Percentiles rank a stretch among this genome's conserved stretches.
These are phyloP conservation scores for Dysphania ambrosioides DNA, from an alignment of 148 eudicot species.

Conservation along the genomic window DNA sequence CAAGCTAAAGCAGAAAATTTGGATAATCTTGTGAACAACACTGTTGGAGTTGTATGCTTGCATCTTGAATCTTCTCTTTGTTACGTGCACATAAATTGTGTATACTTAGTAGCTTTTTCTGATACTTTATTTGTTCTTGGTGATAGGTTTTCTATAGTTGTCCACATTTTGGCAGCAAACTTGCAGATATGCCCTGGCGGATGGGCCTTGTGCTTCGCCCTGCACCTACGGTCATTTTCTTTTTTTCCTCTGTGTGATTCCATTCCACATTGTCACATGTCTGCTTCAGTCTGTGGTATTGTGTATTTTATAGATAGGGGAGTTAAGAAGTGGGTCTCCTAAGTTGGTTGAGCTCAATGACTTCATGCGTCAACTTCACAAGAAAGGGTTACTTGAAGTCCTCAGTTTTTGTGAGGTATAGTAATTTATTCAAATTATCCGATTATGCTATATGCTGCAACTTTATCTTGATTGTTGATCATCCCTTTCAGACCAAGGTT, in stretches of 20 bases:
- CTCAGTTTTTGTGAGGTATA: constrained; percentile 98
- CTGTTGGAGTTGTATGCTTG: constrained; percentile 73
- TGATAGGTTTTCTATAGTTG: constrained; percentile 92
- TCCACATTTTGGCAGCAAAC: constrained; percentile 97
- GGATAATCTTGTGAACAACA: constrained; percentile 66
- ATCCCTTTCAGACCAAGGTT: constrained; percentile 76
- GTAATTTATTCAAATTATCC: background rate
- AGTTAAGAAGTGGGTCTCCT: constrained; percentile 96
- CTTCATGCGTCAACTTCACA: constrained; percentile 72
- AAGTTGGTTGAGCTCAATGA: constrained; percentile 87
- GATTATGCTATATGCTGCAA: background rate
- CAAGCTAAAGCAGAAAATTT: constrained; percentile 75
- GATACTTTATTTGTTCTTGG: constrained; percentile 19
- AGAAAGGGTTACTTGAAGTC: constrained; percentile 72
- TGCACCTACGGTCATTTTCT: constrained; percentile 66
- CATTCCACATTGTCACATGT: background rate
- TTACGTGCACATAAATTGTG: background rate
- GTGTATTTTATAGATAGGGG: constrained; percentile 59
- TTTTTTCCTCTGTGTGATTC: background rate
- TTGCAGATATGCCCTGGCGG: constrained; percentile 99
- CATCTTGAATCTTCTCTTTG: constrained; percentile 1
- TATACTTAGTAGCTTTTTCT: background rate
- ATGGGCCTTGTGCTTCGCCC: constrained; percentile 99
- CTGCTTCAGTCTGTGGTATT: constrained; percentile 10
- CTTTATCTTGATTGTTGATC: constrained; percentile 12